A percentile compares a stretch with the other conserved stretches of the same genome.
Conservation (phyloP, 2,329 filamentous ascomycete species). For the Calonectria leucothoes region DNA sequence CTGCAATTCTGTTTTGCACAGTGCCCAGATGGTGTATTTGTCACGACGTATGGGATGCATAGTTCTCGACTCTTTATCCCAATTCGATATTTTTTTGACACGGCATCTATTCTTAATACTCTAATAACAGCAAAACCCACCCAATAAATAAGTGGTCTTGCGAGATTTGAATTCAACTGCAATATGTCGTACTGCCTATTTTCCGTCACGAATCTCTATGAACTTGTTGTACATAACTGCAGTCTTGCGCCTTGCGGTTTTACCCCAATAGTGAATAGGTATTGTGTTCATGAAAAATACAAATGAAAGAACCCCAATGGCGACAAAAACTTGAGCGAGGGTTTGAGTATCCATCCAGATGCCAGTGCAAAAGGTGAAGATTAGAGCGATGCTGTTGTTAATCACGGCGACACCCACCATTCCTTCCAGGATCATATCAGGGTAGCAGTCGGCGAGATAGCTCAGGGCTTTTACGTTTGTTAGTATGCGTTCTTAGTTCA, state of each 20-base stretch:
- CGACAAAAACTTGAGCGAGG: constrained; percentile 17
- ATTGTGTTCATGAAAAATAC: constrained; percentile 17
- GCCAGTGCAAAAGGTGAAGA: constrained; percentile 22
- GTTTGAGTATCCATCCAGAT: constrained; percentile 24
- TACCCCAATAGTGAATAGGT: constrained; percentile 19
- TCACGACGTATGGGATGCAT: no score
- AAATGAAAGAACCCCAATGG: constrained; percentile 16
- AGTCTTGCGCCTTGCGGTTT: constrained; percentile 16
- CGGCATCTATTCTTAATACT: no score
- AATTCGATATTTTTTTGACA: no score
- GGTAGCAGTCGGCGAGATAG: constrained; percentile 23
- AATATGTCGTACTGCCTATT: background rate
- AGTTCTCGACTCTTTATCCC: no score
- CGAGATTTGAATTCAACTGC: background rate
- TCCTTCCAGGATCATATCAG: constrained; percentile 21
- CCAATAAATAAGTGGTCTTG: background rate
- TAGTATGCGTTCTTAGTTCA: background rate
- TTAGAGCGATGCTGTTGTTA: constrained; percentile 22
- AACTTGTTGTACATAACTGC: constrained; percentile 7
- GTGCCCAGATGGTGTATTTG: no score
- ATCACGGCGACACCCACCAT: constrained; percentile 25
- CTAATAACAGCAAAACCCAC: no score
- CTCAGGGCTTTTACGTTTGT: background rate
- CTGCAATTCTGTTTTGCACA: no score
- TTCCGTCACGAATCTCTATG: constrained; percentile 11